These are phyloP conservation scores for Pyrus hybrid DNA, from an alignment of 331 rosid species.

Conservation along the genomic window DNA sequence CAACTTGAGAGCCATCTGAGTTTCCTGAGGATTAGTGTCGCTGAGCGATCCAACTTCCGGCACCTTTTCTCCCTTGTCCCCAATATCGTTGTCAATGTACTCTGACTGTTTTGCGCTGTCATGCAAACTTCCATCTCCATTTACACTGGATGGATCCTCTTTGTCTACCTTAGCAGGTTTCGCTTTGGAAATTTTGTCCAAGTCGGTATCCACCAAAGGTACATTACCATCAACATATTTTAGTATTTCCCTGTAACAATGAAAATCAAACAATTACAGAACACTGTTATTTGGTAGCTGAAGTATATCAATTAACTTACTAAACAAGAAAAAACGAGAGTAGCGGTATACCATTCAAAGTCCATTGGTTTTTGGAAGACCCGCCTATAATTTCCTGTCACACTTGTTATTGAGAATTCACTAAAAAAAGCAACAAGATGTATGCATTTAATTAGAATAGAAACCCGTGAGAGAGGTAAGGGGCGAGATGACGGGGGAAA, in stretches of 20 bases:
- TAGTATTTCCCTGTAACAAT: constrained; percentile 65
- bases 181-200: constrained; percentile 49
- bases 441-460: constrained; percentile 2
- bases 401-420: constrained; percentile 83
- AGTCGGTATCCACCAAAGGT: constrained; percentile 80
- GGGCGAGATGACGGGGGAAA: neutral
- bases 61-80: constrained; percentile 15
- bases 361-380: constrained; percentile 75
- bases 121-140: neutral
- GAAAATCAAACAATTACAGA: neutral
- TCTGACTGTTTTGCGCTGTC: constrained; percentile 26
- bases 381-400: constrained; percentile 88
- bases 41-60: constrained; percentile 21
- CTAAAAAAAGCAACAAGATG: constrained; percentile 27
- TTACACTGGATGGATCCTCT: constrained; percentile 19
- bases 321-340: neutral
- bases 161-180: constrained; percentile 17
- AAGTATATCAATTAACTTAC: neutral
- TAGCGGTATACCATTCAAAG: constrained; percentile 57
- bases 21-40: constrained; percentile 35
- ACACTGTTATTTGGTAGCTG: too few species aligned
- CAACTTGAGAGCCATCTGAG: constrained; percentile 74
- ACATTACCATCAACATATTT: constrained; percentile 49
- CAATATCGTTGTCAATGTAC: constrained; percentile 18
- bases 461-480: neutral